phyloP scores from a whole-genome alignment of 23 red algal genomes.

The Gracilaria domingensis region DNA sequence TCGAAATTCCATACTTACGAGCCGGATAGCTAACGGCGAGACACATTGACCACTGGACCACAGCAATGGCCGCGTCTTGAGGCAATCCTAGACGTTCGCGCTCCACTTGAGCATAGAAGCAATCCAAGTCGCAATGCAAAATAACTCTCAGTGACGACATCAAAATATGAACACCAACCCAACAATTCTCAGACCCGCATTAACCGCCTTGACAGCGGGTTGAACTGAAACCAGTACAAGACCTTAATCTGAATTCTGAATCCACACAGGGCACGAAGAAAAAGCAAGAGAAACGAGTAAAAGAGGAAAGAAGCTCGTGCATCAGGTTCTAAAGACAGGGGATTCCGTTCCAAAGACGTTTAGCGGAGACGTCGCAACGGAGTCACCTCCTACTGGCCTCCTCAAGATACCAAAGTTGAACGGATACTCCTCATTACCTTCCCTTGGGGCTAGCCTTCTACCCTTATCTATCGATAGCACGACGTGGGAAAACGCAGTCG shows the following conservation, averaged over 20 bases:
- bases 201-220: neutral
- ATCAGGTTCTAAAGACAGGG: neutral
- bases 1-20: constrained; percentile 74
- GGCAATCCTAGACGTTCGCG: constrained; percentile 77
- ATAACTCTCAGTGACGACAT: constrained; percentile 65
- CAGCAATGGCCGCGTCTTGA: constrained; percentile 68
- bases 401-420: too few relatives aligned
- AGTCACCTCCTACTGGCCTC: too few relatives aligned
- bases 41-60: constrained; percentile 87
- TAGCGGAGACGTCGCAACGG: too few relatives aligned
- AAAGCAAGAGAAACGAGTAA: neutral
- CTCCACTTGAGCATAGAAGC: constrained; percentile 98
- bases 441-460: too few relatives aligned
- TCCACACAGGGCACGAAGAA: neutral
- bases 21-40: constrained; percentile 98
- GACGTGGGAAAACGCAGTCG: neutral
- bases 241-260: neutral
- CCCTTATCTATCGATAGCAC: too few relatives aligned
- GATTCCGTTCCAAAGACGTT: too few relatives aligned
- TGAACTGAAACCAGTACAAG: neutral
- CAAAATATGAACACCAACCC: neutral
- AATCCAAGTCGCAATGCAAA: constrained; percentile 88
- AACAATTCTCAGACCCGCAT: neutral
- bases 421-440: too few relatives aligned
- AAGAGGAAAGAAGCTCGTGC: neutral